These are phyloP conservation scores for Cajanus cajan DNA, from an alignment of 306 rosid genomes.

Conservation along the genomic window DNA sequence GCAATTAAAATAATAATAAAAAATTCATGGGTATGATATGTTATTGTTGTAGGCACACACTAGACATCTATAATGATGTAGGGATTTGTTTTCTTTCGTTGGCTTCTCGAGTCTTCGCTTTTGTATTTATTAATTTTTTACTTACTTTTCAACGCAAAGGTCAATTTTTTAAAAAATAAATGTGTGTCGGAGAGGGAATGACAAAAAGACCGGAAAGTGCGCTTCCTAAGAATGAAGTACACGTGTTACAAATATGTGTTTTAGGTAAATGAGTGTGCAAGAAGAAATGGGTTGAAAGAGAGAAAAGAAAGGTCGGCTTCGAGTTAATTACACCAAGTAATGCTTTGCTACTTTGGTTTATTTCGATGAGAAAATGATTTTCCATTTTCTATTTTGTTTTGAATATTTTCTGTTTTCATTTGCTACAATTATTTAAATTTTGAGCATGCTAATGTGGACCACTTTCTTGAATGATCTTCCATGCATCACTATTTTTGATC, in stretches of 20 bases:
- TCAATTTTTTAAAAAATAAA: neutral
- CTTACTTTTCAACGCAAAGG: neutral
- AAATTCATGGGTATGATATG: neutral
- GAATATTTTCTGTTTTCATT: too few relatives aligned
- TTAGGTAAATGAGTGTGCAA: neutral
- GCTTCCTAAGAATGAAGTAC: neutral
- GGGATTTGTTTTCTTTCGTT: neutral
- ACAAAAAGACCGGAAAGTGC: neutral
- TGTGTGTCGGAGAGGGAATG: conserved; percentile 21
- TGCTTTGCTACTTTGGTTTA: neutral
- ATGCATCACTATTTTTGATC: too few relatives aligned
- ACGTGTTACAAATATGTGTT: neutral
- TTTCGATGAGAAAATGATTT: too few relatives aligned
- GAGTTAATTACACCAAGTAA: neutral
- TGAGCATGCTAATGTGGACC: too few relatives aligned
- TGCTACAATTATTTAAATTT: too few relatives aligned
- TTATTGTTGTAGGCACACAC: neutral
- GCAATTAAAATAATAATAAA: neutral
- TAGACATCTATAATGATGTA: neutral
- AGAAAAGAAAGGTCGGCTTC: neutral
- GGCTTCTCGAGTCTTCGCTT: neutral
- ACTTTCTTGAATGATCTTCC: too few relatives aligned
- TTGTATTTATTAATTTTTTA: neutral
- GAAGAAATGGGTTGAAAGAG: neutral
- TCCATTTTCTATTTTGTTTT: too few relatives aligned